These are phyloP conservation scores for Artemisia tridentata DNA, from an alignment of 129 eudicot genomes.

Conservation along the genomic window DNA sequence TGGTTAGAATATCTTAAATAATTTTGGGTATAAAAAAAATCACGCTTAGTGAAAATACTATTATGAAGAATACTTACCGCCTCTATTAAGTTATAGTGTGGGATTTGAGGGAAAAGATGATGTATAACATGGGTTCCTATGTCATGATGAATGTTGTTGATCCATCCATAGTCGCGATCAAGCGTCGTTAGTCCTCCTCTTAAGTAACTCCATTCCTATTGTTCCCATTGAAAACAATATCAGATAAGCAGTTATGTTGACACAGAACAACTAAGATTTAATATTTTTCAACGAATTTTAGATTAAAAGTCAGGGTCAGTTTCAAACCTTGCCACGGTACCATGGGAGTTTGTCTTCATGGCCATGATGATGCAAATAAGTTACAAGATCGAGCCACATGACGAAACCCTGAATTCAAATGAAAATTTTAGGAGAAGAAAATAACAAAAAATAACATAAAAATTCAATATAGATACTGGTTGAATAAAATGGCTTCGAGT, in stretches of 20 bases:
- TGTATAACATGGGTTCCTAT: constrained; percentile 96
- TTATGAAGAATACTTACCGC: constrained; percentile 50
- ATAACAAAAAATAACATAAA: neutral
- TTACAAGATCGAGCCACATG: constrained; percentile 81
- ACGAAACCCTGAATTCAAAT: constrained; percentile 57
- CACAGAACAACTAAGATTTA: neutral
- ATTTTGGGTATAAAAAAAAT: neutral
- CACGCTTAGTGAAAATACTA: neutral
- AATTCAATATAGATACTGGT: neutral
- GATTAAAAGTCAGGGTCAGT: constrained; percentile 1
- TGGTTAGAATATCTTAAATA: neutral
- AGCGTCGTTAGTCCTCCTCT: constrained; percentile 95
- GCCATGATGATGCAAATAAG: constrained; percentile 95
- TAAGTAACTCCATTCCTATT: constrained; percentile 94
- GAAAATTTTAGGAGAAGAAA: constrained; percentile 12
- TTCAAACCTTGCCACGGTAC: constrained; percentile 87
- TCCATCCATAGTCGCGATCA: constrained; percentile 97
- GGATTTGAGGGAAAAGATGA: constrained; percentile 98
- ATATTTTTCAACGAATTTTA: neutral
- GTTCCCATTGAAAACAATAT: neutral
- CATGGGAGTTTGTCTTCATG: constrained; percentile 88
- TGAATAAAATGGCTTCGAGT: neutral
- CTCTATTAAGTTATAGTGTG: constrained; percentile 87
- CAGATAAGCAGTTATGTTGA: neutral
- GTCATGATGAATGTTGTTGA: constrained; percentile 95